These are phyloP conservation scores for Epichloe hybrida DNA, from an alignment of 2,329 filamentous ascomycete genomes.

Conservation along the genomic window DNA sequence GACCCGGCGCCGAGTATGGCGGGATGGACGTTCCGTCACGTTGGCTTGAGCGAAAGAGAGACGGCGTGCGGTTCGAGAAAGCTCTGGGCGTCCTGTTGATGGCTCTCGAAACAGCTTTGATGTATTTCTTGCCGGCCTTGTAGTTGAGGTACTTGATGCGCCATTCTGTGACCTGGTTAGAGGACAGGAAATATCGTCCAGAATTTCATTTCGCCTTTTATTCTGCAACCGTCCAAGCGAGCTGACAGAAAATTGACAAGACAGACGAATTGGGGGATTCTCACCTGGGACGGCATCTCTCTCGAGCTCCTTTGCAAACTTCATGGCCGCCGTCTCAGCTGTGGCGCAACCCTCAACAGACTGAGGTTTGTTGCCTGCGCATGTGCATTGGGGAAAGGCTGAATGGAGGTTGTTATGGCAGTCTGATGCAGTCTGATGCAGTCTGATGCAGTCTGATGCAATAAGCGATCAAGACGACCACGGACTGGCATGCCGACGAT, in stretches of 20 bases:
- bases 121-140: constrained; percentile 86
- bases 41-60: constrained; percentile 15
- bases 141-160: constrained; percentile 88
- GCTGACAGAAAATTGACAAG: neutral
- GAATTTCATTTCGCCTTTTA: neutral
- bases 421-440: too few species aligned
- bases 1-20: neutral
- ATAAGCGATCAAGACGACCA: too few species aligned
- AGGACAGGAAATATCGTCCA: neutral
- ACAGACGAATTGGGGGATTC: neutral
- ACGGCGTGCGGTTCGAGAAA: constrained; percentile 18
- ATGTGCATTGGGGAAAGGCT: too few species aligned
- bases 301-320: constrained; percentile 11
- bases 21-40: neutral
- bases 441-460: too few species aligned
- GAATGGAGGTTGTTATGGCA: too few species aligned
- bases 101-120: constrained; percentile 69
- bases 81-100: constrained; percentile 45
- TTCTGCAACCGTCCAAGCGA: neutral
- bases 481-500: too few species aligned
- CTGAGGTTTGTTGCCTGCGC: neutral
- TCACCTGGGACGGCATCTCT: constrained; percentile 56
- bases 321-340: constrained; percentile 7
- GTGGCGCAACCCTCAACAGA: constrained; percentile 3
- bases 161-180: constrained; percentile 50